Evolutionary conservation across 2,329 filamentous ascomycete genomes (phyloP).

Genomic region (Colletotrichum gigasporum): DNA sequence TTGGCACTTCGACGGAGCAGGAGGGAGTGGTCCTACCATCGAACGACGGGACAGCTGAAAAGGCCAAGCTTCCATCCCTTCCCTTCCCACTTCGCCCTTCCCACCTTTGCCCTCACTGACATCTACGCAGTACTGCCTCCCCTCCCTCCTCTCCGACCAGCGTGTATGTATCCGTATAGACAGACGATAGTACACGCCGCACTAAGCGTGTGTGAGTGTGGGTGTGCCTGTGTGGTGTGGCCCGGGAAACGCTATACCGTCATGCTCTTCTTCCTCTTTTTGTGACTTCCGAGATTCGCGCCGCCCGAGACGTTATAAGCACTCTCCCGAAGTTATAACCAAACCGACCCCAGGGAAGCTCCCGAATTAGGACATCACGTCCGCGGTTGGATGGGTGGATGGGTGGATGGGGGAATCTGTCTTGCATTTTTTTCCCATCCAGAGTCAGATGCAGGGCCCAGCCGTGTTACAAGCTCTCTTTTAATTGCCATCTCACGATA

Average conservation of each 20-base stretch:
- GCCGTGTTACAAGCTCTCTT: conserved; percentile 29
- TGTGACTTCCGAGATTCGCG: not conserved
- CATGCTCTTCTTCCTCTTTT: not conserved
- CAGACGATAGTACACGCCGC: too few species aligned
- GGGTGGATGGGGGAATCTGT: not conserved
- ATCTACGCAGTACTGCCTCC: not conserved
- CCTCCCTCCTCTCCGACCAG: not conserved
- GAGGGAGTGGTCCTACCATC: conserved; percentile 20
- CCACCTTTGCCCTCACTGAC: conserved; percentile 14
- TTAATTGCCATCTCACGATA: conserved; percentile 7
- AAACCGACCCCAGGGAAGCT: not conserved
- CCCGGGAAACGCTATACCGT: not conserved
- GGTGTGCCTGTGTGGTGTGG: not conserved
- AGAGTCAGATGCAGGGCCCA: conserved; percentile 19
- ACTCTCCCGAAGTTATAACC: conserved; percentile 1
- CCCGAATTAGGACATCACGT: conserved; percentile 22
- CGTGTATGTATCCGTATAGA: not conserved
- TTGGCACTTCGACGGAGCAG: not conserved
- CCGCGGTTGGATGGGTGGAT: conserved; percentile 17
- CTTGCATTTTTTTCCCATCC: not conserved
- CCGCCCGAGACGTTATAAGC: conserved; percentile 3
- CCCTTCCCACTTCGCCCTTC: conserved; percentile 12
- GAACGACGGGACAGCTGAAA: not conserved
- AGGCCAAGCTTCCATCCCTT: conserved; percentile 18
- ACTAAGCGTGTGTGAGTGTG: not conserved